These are phyloP conservation scores for Entophlyctis luteolus DNA, from an alignment of 192 early-diverging fungal species.

Conservation along the genomic window DNA sequence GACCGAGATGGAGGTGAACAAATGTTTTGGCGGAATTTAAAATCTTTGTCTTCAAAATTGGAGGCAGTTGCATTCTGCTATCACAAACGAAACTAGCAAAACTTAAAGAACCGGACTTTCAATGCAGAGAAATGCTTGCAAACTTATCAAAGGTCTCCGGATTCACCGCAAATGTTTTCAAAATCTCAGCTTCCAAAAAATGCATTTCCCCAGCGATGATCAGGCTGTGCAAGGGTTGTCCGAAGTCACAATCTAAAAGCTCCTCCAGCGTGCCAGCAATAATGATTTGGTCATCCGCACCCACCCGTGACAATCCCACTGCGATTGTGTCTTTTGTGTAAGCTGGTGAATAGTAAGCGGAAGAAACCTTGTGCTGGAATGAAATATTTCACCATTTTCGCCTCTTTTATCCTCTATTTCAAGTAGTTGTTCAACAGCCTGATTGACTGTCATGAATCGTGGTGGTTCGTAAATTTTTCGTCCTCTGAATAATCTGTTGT, in stretches of 20 bases:
- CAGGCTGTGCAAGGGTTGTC: slow-evolving; percentile 88
- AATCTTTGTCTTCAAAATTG: not conserved
- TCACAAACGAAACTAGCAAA: not conserved
- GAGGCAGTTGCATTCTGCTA: not conserved
- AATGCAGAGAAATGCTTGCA: slow-evolving; percentile 17
- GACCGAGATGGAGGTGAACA: not conserved
- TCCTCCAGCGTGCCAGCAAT: slow-evolving; percentile 82
- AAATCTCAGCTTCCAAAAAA: slow-evolving; percentile 83
- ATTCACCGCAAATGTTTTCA: slow-evolving; percentile 70
- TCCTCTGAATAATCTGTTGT: slow-evolving; percentile 49
- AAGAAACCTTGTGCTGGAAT: not conserved
- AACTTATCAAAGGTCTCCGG: slow-evolving; percentile 40
- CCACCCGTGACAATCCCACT: slow-evolving; percentile 88
- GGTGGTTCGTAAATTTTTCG: slow-evolving; percentile 95
- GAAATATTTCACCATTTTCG: slow-evolving; percentile 46
- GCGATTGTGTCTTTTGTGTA: slow-evolving; percentile 78
- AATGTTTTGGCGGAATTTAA: not conserved
- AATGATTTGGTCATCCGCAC: slow-evolving; percentile 77
- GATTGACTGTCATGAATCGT: slow-evolving; percentile 94
- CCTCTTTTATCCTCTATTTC: slow-evolving; percentile 81
- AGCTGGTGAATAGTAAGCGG: slow-evolving; percentile 30
- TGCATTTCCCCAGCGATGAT: slow-evolving; percentile 91
- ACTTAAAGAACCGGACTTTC: not conserved
- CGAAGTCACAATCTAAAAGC: slow-evolving; percentile 83
- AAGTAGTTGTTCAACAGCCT: slow-evolving; percentile 85